Evolutionary conservation across 371 early-diverging fungal species (phyloP).

Genomic region (Zancudomyces culisetae): DNA sequence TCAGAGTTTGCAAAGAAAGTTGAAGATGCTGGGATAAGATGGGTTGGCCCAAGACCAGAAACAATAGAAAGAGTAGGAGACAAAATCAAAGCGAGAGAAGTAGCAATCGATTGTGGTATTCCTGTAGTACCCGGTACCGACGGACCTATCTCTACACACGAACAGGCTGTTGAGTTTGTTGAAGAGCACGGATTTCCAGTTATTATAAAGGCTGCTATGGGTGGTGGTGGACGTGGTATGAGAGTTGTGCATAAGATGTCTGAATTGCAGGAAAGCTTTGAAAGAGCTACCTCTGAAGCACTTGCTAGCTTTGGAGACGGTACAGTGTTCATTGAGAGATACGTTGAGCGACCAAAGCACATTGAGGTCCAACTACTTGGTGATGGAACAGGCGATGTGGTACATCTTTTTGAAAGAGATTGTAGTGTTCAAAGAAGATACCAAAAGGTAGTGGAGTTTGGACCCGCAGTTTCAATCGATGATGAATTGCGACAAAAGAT

Average conservation of each 20-base stretch:
- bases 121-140: slow-evolving; percentile 79
- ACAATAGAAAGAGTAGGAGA: slow-evolving; percentile 81
- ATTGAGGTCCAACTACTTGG: slow-evolving; percentile 93
- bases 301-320: slow-evolving; percentile 85
- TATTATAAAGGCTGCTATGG: slow-evolving; percentile 93
- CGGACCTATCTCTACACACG: slow-evolving; percentile 50
- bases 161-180: slow-evolving; percentile 53
- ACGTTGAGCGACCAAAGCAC: slow-evolving; percentile 81
- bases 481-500: slow-evolving; percentile 53
- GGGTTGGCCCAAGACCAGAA: slow-evolving; percentile 69
- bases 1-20: slow-evolving; percentile 74
- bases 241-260: slow-evolving; percentile 58
- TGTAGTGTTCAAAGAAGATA: slow-evolving; percentile 96
- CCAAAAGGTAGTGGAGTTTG: slow-evolving; percentile 94
- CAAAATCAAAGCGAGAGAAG: slow-evolving; percentile 78
- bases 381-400: slow-evolving; percentile 71
- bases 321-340: slow-evolving; percentile 84
- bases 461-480: slow-evolving; percentile 59
- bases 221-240: slow-evolving; percentile 97
- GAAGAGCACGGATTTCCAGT: slow-evolving; percentile 71
- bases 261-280: slow-evolving; percentile 49
- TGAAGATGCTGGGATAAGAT: slow-evolving; percentile 75
- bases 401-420: slow-evolving; percentile 86
- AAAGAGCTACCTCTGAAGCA: slow-evolving; percentile 74
- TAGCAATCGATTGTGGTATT: slow-evolving; percentile 59